Evolutionary conservation across 768 basidiomycete genomes (phyloP).

Genomic region (Pleurotus tuoliensis): DNA sequence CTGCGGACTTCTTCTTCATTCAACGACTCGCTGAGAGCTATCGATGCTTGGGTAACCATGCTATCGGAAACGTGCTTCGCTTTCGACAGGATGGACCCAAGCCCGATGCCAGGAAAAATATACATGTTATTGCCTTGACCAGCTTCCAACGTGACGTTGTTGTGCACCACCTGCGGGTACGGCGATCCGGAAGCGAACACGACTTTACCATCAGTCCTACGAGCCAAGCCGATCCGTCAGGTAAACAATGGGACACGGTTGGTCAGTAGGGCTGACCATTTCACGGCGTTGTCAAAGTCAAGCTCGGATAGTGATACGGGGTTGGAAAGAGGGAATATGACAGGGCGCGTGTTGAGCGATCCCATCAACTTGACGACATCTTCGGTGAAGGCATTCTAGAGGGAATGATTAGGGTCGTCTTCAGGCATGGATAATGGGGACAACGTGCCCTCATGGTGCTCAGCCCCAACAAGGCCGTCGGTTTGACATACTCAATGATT

Average conservation of each 20-base stretch:
- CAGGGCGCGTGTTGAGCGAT: constrained; percentile 60
- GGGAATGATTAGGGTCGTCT: not conserved
- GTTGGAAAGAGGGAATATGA: constrained; percentile 81
- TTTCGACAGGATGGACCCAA: constrained; percentile 57
- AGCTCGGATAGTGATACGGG: constrained; percentile 60
- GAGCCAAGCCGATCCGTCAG: not conserved
- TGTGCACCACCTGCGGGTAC: constrained; percentile 48
- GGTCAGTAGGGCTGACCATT: constrained; percentile 35
- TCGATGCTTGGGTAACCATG: constrained; percentile 67
- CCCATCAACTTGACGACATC: constrained; percentile 63
- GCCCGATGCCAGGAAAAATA: constrained; percentile 59
- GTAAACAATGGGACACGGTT: not conserved
- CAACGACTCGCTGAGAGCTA: constrained; percentile 57
- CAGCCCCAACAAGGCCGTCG: constrained; percentile 74
- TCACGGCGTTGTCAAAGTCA: constrained; percentile 56
- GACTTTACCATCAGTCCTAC: constrained; percentile 58
- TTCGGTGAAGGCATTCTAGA: constrained; percentile 58
- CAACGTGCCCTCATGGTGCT: constrained; percentile 48
- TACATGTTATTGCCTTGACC: constrained; percentile 85
- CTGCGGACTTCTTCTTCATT: constrained; percentile 48
- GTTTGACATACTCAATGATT: constrained; percentile 68
- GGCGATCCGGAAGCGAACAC: constrained; percentile 76
- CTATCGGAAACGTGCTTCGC: constrained; percentile 57
- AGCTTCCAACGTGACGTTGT: constrained; percentile 50
- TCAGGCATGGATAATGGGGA: not conserved